Conservation (phyloP, 306 rosid species). For the Potentilla sterilis region DNA sequence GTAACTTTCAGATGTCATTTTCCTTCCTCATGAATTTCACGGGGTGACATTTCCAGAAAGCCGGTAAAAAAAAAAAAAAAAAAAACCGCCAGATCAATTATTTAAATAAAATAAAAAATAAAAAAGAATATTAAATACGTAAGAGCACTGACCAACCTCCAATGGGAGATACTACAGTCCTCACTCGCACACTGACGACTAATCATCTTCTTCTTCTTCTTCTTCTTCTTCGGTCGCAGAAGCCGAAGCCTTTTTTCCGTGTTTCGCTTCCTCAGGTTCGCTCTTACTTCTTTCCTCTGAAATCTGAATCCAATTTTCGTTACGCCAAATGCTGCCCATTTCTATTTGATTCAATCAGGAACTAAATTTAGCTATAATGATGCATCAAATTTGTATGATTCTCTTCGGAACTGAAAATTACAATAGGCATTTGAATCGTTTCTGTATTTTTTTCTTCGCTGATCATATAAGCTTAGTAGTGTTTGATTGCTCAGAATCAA, state of each 20-base stretch:
- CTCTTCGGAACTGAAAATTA: background rate
- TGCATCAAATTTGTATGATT: background rate
- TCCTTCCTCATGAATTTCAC: no score
- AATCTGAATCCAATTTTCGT: background rate
- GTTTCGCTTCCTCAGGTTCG: conserved; percentile 1
- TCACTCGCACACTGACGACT: background rate
- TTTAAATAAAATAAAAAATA: no score
- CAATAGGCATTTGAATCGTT: no score
- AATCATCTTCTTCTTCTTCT: background rate
- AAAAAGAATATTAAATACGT: background rate
- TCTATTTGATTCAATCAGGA: background rate
- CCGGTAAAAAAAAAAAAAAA: background rate
- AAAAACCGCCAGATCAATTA: no score
- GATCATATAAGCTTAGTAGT: no score
- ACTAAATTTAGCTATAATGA: no score
- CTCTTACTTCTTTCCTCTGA: background rate
- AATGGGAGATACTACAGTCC: conserved; percentile 8
- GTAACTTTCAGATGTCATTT: no score
- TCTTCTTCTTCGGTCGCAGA: background rate
- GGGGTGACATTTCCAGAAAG: no score
- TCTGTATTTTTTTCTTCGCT: no score
- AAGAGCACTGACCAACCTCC: background rate
- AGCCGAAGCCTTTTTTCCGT: background rate
- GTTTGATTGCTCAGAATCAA: no score
- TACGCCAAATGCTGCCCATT: background rate